Evolutionary conservation across 163 green algal species (phyloP), one percentile per base, ranked within the genome.

Genomic region (Volvox carteri): DNA sequence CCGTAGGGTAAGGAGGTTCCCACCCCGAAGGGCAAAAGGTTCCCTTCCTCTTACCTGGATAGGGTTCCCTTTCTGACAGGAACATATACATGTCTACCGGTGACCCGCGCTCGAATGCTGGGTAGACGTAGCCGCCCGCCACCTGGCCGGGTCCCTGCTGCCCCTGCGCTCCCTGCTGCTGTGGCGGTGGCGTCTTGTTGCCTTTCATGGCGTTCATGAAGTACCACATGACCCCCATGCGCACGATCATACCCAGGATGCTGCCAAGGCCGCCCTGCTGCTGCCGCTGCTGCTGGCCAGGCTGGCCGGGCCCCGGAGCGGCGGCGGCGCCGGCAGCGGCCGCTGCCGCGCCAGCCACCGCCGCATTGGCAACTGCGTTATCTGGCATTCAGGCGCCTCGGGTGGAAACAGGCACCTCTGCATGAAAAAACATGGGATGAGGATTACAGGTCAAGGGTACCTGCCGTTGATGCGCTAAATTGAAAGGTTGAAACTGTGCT

Each of bases 11-110:
- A n/a, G n/a, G n/a, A n/a, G n/a, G n/a, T n/a, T n/a, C n/a, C n/a
- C n/a, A n/a, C n/a, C n/a, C n/a, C n/a, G n/a, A n/a, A n/a, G n/a
- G n/a, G n/a, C n/a, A n/a, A n/a, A n/a, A n/a, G n/a, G n/a, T n/a
- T n/a, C n/a, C n/a, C n/a, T n/a, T n/a, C n/a, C n/a, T n/a, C n/a
- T n/a, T n/a, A n/a, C n/a, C n/a, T n/a, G n/a, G n/a, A n/a, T n/a
- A n/a, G n/a, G n/a, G n/a, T n/a, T n/a, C n/a, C n/a, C n/a, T n/a
- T n/a, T n/a, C 94, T 0, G 90, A 91, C 0, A 97, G 23, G 78
- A 92, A 97, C 4, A 95, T 72, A 84, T 96, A 93, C 90, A 96
- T 87, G 85, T 97, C 95, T 68, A 97, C 16, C 28, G 92, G 90
- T 28, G 89, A 67, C 8, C 91, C 93, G 23, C 92, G 92, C n/a